phyloP scores from a whole-genome alignment of 352 stramenopile species.

The Pythium plurisporium region DNA sequence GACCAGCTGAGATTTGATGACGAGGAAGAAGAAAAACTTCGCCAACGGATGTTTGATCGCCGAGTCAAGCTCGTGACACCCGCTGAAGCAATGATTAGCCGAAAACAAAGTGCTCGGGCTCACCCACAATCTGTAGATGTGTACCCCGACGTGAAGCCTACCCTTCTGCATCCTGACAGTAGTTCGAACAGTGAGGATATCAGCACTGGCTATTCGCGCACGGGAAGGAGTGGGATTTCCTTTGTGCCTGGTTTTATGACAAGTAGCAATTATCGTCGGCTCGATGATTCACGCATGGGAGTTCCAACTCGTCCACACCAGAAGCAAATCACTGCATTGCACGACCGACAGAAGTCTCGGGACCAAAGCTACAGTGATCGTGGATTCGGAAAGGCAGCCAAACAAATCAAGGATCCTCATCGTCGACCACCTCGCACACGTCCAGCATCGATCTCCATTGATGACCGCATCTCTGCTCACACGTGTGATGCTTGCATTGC shows the following conservation, averaged over 20 bases:
- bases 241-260: conserved; percentile 13
- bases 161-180: background rate
- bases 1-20: conserved; percentile 23
- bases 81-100: background rate
- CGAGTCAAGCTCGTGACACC: background rate
- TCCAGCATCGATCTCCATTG: background rate
- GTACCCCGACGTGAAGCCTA: background rate
- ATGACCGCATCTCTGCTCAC: conserved; percentile 24
- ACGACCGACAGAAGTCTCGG: background rate
- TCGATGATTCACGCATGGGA: background rate
- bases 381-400: background rate
- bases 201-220: conserved; percentile 1
- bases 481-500: conserved; percentile 71
- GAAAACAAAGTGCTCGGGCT: background rate
- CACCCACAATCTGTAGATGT: background rate
- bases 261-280: conserved; percentile 17
- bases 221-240: background rate
- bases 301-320: background rate
- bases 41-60: background rate
- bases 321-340: too few relatives aligned
- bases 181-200: background rate
- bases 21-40: background rate
- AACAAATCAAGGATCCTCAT: background rate
- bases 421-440: background rate
- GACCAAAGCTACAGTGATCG: background rate